Percentiles rank a stretch among this genome's conserved stretches.
Evolutionary conservation across 1,284 basidiomycete species (phyloP).

Genomic region (Anthracocystis setariae): DNA sequence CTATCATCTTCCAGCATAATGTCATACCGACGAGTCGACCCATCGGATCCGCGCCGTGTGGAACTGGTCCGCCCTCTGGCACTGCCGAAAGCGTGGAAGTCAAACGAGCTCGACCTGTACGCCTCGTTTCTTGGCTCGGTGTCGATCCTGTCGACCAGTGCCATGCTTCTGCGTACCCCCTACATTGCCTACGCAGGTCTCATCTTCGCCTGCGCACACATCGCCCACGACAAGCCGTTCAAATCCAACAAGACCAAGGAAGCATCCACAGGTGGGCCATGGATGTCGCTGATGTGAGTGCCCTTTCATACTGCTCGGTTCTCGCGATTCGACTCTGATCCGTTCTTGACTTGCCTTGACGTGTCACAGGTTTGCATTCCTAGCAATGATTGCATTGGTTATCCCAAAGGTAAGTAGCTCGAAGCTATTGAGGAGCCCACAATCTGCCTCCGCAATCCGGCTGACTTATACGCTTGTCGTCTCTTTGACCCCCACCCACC

Average conservation of each 20-base stretch:
- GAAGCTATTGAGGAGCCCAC: too few relatives aligned
- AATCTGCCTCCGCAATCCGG: too few relatives aligned
- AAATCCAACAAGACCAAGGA: conserved; percentile 41
- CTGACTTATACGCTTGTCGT: too few relatives aligned
- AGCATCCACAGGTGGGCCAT: conserved; percentile 30
- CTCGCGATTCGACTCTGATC: not conserved
- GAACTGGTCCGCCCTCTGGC: conserved; percentile 23
- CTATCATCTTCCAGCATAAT: conserved; percentile 1
- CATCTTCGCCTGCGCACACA: conserved; percentile 50
- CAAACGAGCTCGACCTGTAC: conserved; percentile 41
- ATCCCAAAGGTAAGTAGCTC: conserved; percentile 39
- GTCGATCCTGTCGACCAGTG: conserved; percentile 45
- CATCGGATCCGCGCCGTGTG: conserved; percentile 32
- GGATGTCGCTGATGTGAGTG: conserved; percentile 36
- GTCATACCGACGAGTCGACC: conserved; percentile 38
- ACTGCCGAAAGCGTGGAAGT: conserved; percentile 33
- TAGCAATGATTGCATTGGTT: conserved; percentile 34
- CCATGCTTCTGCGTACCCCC: conserved; percentile 35
- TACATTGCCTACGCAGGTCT: conserved; percentile 46
- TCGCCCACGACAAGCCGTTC: conserved; percentile 49
- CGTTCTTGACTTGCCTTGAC: not conserved
- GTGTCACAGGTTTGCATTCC: conserved; percentile 28
- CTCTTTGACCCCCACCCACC: too few relatives aligned
- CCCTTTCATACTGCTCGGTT: not conserved
- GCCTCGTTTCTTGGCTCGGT: conserved; percentile 31